These are phyloP conservation scores for Sporothrix curviconia DNA, from an alignment of 2,329 filamentous ascomycete species.

Conservation along the genomic window DNA sequence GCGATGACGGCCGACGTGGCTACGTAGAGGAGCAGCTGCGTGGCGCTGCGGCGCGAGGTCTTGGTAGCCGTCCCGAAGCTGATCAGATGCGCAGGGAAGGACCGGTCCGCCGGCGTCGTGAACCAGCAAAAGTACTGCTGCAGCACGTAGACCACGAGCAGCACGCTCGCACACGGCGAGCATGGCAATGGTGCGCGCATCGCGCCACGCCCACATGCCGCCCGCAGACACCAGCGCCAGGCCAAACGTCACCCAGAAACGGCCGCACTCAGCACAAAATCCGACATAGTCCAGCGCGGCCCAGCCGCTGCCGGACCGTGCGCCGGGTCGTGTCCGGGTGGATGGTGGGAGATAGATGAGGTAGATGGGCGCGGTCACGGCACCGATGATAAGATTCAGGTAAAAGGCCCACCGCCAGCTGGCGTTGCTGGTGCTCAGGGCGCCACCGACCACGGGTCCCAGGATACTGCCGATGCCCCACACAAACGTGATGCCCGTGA, in stretches of 20 bases:
- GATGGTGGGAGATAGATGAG: conserved; percentile 33
- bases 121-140: conserved; percentile 38
- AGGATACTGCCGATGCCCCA: conserved; percentile 14
- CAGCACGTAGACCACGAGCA: conserved; percentile 25
- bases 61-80: conserved; percentile 27
- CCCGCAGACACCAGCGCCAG: conserved; percentile 46
- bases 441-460: conserved; percentile 13
- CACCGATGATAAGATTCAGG: conserved; percentile 43
- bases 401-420: conserved; percentile 40
- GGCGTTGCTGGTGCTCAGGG: conserved; percentile 23
- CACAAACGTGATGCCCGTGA: conserved; percentile 6
- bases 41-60: conserved; percentile 20
- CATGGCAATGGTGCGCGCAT: conserved; percentile 39
- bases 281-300: conserved; percentile 40
- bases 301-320: conserved; percentile 19
- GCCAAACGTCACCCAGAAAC: conserved; percentile 33
- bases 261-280: conserved; percentile 35
- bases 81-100: conserved; percentile 41
- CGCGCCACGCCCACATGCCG: conserved; percentile 40
- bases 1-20: conserved; percentile 25
- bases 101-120: conserved; percentile 32
- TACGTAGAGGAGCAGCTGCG: conserved; percentile 37
- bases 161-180: conserved; percentile 34
- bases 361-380: conserved; percentile 36
- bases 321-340: conserved; percentile 18